Percentiles rank a stretch among this genome's conserved stretches.
Conservation (phyloP, 306 rosid genomes). For the Malus sylvestris region DNA sequence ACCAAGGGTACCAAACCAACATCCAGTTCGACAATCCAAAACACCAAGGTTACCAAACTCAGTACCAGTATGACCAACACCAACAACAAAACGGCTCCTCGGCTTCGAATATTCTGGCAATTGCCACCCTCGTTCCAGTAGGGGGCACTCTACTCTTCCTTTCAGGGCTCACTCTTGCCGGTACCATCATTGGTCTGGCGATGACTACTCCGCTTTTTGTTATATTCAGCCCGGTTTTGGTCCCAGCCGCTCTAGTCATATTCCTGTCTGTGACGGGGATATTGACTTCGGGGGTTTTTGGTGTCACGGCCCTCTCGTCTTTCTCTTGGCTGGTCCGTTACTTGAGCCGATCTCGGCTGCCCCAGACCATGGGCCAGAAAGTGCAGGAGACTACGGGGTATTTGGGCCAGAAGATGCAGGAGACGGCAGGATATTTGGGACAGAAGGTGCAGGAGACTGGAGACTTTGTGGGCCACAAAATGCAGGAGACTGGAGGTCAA, state of each 20-base stretch:
- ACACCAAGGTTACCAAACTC: not conserved
- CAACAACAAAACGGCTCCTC: conserved; percentile 13
- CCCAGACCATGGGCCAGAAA: conserved; percentile 22
- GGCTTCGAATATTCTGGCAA: conserved; percentile 24
- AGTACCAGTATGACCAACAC: conserved; percentile 2
- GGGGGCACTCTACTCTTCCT: conserved; percentile 44
- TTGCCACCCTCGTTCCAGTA: conserved; percentile 37
- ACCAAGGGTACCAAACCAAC: not conserved
- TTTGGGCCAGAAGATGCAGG: conserved; percentile 13
- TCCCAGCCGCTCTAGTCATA: conserved; percentile 38
- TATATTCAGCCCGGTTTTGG: conserved; percentile 47
- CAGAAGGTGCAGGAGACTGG: conserved; percentile 13
- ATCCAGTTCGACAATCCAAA: not conserved
- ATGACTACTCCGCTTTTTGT: conserved; percentile 41
- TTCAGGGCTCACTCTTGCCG: conserved; percentile 32
- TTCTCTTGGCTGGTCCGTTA: conserved; percentile 44
- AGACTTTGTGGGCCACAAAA: not conserved
- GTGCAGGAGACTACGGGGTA: conserved; percentile 21
- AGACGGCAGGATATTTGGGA: not conserved
- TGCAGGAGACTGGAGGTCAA: not conserved
- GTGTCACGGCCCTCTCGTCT: conserved; percentile 47
- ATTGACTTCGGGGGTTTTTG: conserved; percentile 50
- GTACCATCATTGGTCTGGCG: conserved; percentile 37
- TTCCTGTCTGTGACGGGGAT: conserved; percentile 37
- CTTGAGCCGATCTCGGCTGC: conserved; percentile 18